Base-by-base conservation (phyloP, 1,284 basidiomycete genomes). In the Fomitiporia mediterranea region DNA sequence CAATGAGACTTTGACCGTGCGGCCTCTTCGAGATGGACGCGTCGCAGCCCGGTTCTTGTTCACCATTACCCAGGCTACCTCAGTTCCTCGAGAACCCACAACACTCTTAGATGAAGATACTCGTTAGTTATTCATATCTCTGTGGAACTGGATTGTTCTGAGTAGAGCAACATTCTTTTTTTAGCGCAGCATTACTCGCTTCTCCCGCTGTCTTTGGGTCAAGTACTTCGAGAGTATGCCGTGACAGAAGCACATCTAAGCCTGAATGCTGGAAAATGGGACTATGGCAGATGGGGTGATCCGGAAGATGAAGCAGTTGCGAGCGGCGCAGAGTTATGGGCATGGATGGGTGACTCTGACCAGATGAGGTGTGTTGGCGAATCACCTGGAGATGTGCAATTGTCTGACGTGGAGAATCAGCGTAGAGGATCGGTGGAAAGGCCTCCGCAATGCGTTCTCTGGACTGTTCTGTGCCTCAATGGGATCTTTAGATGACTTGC, bases 381-480 rank as follows among this genome's bases (percentile, higher is more conserved):
- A 47, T 51, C 21, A 30, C 38, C 17, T 42, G 7, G 30, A 25
- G 30, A 8, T 27, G 11, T 60, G 34, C 13, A 1, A 35, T 32
- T 2, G 25, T 43, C 28, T 30, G 19, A 28, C 13, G 32, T 28
- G 19, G 23, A 7, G 32, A 34, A 11, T 21, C 63, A 91, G 86
- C 28, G 71, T 88, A 38, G 85, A 92, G 60, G 75, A 82, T 49
- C 80, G 89, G 28, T 98, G 95, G 94, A 79, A 81, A 60, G 86
- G 84, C 3, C 78, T 97, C 2, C 86, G 93, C 9, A 94, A 96
- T 63, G 86, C 91, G 0, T 77, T 98, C 0, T 89, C 94, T 0
- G 95, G 96, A 7, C 74, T 98, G 8, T 98, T 99, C 72, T 98
- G 97, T 65, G 90, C 95, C 2, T 94, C 92, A 3, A 77, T 98